Base-by-base conservation (phyloP, 495 filamentous ascomycete species). In the Penicillium alfredii region DNA sequence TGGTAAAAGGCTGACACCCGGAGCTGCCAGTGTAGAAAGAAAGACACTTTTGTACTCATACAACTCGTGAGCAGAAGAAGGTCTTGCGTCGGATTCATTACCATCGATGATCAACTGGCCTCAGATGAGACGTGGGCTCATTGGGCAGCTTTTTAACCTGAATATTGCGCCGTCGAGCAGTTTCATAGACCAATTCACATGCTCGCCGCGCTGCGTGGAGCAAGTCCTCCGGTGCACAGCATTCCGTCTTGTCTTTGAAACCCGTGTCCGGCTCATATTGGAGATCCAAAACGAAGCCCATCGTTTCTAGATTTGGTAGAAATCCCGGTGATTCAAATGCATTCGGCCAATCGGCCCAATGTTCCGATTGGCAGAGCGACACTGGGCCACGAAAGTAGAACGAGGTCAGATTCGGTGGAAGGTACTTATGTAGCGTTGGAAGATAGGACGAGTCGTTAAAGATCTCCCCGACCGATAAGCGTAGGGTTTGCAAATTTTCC, bases 211-310 rank as follows among this genome's bases (percentile, higher is more conserved):
- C 51, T 4, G 44, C 29, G 6, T 16, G 15, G 23, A 55, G 40
- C 5, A 39, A 9, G 1, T 44, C 38, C 7, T 35, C 40, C 0
- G 55, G 42, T 2, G 48, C 37, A 11, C 11, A 11, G 0, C n/a
- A 18, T 8, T 19, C 25, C 7, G 40, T 34, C 8, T 30, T 34
- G 8, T 28, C 0, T 1, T 6, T 8, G 3, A 12, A 25, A 7
- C 36, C 14, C 1, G 5, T 8, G 3, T 25, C 10, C 5, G 17
- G 15, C 19, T 33, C 24, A 7, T 53, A 50, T 25, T 55, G 20
- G 1, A 55, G 33, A 33, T 55, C 55, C 0, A 55, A 34, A 6
- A 49, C 45, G 14, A 58, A 53, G 3, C 42, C 42, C 1, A 58
- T 33, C 3, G 39, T 27, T 16, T 45, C n/a, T 7, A 58, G 19